These are phyloP conservation scores for Penicillium brevicompactum DNA, from an alignment of 2,329 filamentous ascomycete species.

Conservation along the genomic window DNA sequence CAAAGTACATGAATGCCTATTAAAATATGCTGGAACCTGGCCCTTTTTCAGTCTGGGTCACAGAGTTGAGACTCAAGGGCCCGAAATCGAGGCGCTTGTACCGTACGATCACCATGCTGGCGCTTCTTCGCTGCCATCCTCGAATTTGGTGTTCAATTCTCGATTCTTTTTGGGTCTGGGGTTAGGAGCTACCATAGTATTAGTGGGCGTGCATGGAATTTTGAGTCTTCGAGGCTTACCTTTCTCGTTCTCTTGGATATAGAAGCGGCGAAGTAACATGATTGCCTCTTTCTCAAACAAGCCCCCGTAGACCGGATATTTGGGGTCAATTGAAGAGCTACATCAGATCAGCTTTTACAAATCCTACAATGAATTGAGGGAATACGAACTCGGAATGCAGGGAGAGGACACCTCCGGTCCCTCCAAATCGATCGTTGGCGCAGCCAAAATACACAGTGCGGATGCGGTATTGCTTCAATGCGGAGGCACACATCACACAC, in stretches of 20 bases:
- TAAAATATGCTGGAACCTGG: neutral
- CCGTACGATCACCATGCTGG: neutral
- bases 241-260: constrained; percentile 96
- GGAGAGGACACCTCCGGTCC: constrained; percentile 88
- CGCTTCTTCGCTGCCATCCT: constrained; percentile 14
- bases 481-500: constrained; percentile 97
- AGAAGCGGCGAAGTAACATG: constrained; percentile 87
- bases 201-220: constrained; percentile 5
- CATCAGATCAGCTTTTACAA: constrained; percentile 10
- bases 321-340: constrained; percentile 72
- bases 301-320: constrained; percentile 82
- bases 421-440: constrained; percentile 94
- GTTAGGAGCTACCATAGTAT: constrained; percentile 55
- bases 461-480: constrained; percentile 85
- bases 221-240: constrained; percentile 50
- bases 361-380: neutral
- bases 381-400: constrained; percentile 70
- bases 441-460: constrained; percentile 92
- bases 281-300: constrained; percentile 92
- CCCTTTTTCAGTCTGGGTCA: neutral
- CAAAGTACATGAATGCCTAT: neutral
- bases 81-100: too few relatives aligned
- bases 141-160: constrained; percentile 63
- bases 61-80: neutral
- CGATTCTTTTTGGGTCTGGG: constrained; percentile 66